Evolutionary conservation across 1,139 yeast genomes (phyloP).

Genomic region (Hansenula sp.): DNA sequence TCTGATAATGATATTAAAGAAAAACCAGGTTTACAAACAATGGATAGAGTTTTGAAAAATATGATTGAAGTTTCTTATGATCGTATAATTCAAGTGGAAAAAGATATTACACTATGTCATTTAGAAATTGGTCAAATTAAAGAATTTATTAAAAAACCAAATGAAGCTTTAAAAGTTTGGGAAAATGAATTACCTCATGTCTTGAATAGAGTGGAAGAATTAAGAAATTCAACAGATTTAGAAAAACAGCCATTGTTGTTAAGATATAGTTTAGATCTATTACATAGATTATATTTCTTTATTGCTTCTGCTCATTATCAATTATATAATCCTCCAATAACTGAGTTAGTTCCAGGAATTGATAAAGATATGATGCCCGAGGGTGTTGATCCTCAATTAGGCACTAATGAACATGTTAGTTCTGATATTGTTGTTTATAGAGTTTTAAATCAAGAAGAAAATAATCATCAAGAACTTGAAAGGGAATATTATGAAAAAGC

Average conservation of each 20-base stretch:
- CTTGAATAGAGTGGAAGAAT: constrained; percentile 8
- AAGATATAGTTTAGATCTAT: constrained; percentile 36
- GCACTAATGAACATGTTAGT: constrained; percentile 1
- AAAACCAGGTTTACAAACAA: constrained; percentile 40
- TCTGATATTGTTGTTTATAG: constrained; percentile 8
- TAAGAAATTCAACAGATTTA: constrained; percentile 20
- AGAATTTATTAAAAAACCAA: constrained; percentile 51
- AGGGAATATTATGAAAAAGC: constrained; percentile 55
- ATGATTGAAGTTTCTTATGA: constrained; percentile 55
- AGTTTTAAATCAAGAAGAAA: constrained; percentile 16
- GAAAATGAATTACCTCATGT: constrained; percentile 29
- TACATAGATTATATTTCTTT: constrained; percentile 76
- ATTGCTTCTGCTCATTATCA: constrained; percentile 73
- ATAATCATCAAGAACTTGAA: constrained; percentile 32
- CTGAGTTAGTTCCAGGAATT: constrained; percentile 13
- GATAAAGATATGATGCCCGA: constrained; percentile 7
- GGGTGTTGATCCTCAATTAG: constrained; percentile 7
- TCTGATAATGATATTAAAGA: constrained; percentile 32
- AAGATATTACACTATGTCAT: constrained; percentile 37
- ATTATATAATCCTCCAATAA: constrained; percentile 13
- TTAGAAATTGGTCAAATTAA: constrained; percentile 59
- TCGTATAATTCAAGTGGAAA: constrained; percentile 45
- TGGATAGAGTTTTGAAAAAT: constrained; percentile 60
- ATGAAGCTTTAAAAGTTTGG: constrained; percentile 43
- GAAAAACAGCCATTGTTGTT: constrained; percentile 7